These are phyloP conservation scores for Dalbergia cochinchinensis DNA, from an alignment of 306 rosid genomes.

Conservation along the genomic window DNA sequence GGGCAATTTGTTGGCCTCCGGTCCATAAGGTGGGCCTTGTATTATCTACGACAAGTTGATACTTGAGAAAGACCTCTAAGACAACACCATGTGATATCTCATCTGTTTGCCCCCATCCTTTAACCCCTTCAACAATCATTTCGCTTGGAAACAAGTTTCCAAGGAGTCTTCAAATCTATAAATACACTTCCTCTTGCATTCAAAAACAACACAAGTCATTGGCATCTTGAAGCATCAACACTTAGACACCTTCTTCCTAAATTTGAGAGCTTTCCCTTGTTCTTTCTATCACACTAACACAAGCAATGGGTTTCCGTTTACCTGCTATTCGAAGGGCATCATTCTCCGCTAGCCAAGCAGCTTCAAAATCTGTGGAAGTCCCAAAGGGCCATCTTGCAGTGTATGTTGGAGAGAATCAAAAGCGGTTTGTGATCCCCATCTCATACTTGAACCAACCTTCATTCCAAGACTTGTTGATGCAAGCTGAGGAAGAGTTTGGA, in stretches of 20 bases:
- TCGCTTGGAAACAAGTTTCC: slow-evolving; percentile 11
- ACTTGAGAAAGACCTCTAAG: slow-evolving; percentile 2
- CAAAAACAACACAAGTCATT: slow-evolving; percentile 35
- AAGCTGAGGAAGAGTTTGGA: slow-evolving; percentile 50
- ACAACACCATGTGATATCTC: slow-evolving; percentile 54
- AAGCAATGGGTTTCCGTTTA: slow-evolving; percentile 47
- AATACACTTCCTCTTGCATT: neutral
- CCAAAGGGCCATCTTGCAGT: slow-evolving; percentile 63
- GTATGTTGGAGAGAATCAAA: slow-evolving; percentile 59
- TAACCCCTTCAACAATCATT: slow-evolving; percentile 1
- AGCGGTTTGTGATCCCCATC: slow-evolving; percentile 50
- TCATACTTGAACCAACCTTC: slow-evolving; percentile 46
- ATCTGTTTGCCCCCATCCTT: neutral
- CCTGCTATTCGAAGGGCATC: slow-evolving; percentile 31
- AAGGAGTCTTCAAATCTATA: slow-evolving; percentile 2
- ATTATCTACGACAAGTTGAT: neutral
- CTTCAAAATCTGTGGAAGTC: slow-evolving; percentile 33
- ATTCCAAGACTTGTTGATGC: slow-evolving; percentile 49
- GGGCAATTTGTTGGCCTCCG: neutral
- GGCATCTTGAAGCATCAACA: slow-evolving; percentile 27
- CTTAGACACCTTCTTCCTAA: neutral
- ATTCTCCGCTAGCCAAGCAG: slow-evolving; percentile 12
- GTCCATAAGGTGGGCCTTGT: neutral
- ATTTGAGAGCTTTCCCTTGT: neutral
- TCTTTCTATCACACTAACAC: neutral